A percentile compares a stretch with the other conserved stretches of the same genome.
phyloP scores from a whole-genome alignment of 345 rosid species.

The Ricinus communis region DNA sequence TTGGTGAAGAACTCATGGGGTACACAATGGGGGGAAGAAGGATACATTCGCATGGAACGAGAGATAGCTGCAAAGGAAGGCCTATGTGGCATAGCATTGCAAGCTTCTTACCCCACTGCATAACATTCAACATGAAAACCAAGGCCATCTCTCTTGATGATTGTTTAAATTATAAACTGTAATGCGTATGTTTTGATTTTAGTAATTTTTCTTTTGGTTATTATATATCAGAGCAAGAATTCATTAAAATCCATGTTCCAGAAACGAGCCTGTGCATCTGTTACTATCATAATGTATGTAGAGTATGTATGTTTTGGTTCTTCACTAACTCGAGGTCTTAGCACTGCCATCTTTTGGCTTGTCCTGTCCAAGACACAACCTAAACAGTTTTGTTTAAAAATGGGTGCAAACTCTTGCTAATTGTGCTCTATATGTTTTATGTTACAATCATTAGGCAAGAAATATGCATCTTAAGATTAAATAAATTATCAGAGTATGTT shows the following conservation, averaged over 20 bases:
- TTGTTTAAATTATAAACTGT: background rate
- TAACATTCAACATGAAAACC: background rate
- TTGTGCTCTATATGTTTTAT: too few relatives aligned
- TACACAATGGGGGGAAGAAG: conserved; percentile 34
- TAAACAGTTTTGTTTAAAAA: background rate
- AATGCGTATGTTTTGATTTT: background rate
- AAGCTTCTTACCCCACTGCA: conserved; percentile 34
- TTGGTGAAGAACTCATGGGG: conserved; percentile 48
- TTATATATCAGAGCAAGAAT: conserved; percentile 8
- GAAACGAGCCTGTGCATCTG: background rate
- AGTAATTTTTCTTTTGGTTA: background rate
- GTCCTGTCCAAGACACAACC: background rate
- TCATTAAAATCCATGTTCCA: background rate
- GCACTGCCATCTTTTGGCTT: background rate
- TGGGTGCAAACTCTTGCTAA: background rate
- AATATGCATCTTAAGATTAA: too few relatives aligned
- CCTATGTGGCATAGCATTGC: conserved; percentile 42
- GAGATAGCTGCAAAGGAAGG: conserved; percentile 32
- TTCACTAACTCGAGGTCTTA: background rate
- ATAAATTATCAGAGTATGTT: background rate
- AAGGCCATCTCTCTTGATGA: background rate
- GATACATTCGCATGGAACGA: conserved; percentile 35
- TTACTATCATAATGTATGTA: background rate
- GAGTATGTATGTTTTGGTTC: background rate
- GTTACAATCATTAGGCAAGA: too few relatives aligned